Percentiles rank a stretch among this genome's conserved stretches.
Conservation (phyloP, 768 basidiomycete genomes). For the Pulveroboletus sp. region DNA sequence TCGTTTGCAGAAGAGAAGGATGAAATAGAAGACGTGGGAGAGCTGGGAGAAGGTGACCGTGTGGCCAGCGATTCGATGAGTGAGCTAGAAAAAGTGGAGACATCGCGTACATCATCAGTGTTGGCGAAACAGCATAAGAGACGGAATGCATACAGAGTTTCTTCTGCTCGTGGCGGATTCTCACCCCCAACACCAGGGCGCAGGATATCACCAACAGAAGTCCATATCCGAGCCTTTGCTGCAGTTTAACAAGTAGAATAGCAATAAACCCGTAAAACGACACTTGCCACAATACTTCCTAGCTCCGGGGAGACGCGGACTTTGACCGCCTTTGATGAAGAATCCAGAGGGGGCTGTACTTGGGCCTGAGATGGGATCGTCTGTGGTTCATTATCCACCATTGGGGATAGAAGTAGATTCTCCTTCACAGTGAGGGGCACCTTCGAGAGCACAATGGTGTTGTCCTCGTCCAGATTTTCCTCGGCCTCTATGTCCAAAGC, state of each 20-base stretch:
- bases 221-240: conserved; percentile 63
- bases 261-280: neutral
- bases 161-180: conserved; percentile 50
- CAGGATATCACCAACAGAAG: conserved; percentile 59
- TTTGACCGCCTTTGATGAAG: conserved; percentile 30
- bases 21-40: conserved; percentile 58
- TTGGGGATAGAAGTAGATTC: too few relatives aligned
- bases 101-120: neutral
- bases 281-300: conserved; percentile 59
- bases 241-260: neutral
- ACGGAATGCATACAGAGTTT: conserved; percentile 52
- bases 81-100: conserved; percentile 35
- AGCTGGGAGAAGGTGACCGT: conserved; percentile 48
- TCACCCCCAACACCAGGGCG: conserved; percentile 46
- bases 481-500: conserved; percentile 2
- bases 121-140: neutral
- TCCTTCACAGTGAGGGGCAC: too few relatives aligned
- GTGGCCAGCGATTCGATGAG: conserved; percentile 55
- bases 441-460: conserved; percentile 31
- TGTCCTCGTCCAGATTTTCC: conserved; percentile 26
- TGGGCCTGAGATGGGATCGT: conserved; percentile 1
- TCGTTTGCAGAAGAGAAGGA: conserved; percentile 36
- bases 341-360: conserved; percentile 9
- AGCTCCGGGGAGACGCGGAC: conserved; percentile 57
- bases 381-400: conserved; percentile 7